A percentile compares a stretch with the other conserved stretches of the same genome.
Evolutionary conservation across 1,139 yeast species (phyloP).

Genomic region (Taphrina populina): DNA sequence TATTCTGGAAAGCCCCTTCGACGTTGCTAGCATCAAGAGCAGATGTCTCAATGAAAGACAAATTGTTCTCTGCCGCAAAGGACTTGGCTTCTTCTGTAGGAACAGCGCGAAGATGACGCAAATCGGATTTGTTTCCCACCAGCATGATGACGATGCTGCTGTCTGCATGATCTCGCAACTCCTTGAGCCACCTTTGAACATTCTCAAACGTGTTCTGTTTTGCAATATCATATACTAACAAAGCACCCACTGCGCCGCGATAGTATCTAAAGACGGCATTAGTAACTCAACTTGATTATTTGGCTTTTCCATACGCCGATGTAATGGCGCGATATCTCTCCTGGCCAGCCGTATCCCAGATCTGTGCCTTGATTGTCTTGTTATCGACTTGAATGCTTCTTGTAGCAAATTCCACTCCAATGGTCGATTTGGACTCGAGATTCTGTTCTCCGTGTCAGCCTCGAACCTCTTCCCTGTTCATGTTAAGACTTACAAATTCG

Average conservation of each 20-base stretch:
- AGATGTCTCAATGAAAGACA: constrained; percentile 94
- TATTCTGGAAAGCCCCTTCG: constrained; percentile 88
- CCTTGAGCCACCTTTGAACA: constrained; percentile 92
- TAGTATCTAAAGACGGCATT: constrained; percentile 53
- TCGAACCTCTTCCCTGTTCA: neutral
- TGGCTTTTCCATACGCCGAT: constrained; percentile 50
- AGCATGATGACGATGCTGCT: constrained; percentile 94
- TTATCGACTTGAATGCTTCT: constrained; percentile 93
- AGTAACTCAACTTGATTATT: constrained; percentile 43
- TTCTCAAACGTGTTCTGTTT: constrained; percentile 91
- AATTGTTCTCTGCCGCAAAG: constrained; percentile 88
- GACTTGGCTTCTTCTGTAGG: constrained; percentile 97
- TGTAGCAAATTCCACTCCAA: constrained; percentile 98
- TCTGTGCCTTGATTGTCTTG: constrained; percentile 93
- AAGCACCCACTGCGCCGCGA: constrained; percentile 97
- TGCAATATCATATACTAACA: constrained; percentile 91
- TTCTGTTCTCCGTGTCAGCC: too few relatives aligned
- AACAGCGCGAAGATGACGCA: constrained; percentile 92
- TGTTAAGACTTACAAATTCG: constrained; percentile 59
- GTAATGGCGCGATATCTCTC: constrained; percentile 98
- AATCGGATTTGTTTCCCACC: constrained; percentile 94
- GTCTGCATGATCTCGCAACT: constrained; percentile 93
- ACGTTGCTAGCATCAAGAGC: constrained; percentile 95
- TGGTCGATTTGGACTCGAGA: constrained; percentile 88
- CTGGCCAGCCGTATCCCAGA: constrained; percentile 99